Conservation (phyloP, 148 eudicot genomes). For the Simmondsia chinensis region DNA sequence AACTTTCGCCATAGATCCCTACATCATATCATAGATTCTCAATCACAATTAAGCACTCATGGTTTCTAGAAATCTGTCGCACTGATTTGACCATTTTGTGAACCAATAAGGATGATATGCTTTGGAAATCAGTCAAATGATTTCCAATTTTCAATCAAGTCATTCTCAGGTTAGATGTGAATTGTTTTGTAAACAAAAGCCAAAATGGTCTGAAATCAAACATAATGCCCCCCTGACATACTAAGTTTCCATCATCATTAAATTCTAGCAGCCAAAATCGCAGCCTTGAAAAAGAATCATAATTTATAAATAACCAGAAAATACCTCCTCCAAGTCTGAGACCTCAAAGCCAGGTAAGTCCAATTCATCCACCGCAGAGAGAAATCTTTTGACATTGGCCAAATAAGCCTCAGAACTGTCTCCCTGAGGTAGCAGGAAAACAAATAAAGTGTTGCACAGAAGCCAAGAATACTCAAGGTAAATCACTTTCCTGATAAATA, state of each 20-base stretch:
- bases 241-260: no score
- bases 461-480: neutral
- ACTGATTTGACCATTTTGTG: no score
- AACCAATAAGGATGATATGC: no score
- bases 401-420: slow-evolving; percentile 24
- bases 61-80: no score
- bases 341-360: slow-evolving; percentile 60
- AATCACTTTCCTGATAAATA: neutral
- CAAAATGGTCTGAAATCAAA: no score
- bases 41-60: neutral
- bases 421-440: slow-evolving; percentile 22
- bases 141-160: no score
- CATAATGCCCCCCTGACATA: no score
- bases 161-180: no score
- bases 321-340: slow-evolving; percentile 77
- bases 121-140: no score
- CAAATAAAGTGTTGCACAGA: neutral
- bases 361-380: slow-evolving; percentile 61
- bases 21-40: slow-evolving; percentile 8
- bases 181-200: no score
- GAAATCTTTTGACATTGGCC: slow-evolving; percentile 43
- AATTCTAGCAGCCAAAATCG: no score
- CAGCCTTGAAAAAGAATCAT: no score
- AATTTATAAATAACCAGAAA: neutral
- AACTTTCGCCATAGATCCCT: slow-evolving; percentile 75